These are phyloP conservation scores for Aplosporella prunicola DNA, from an alignment of 2,329 filamentous ascomycete species.

Conservation along the genomic window DNA sequence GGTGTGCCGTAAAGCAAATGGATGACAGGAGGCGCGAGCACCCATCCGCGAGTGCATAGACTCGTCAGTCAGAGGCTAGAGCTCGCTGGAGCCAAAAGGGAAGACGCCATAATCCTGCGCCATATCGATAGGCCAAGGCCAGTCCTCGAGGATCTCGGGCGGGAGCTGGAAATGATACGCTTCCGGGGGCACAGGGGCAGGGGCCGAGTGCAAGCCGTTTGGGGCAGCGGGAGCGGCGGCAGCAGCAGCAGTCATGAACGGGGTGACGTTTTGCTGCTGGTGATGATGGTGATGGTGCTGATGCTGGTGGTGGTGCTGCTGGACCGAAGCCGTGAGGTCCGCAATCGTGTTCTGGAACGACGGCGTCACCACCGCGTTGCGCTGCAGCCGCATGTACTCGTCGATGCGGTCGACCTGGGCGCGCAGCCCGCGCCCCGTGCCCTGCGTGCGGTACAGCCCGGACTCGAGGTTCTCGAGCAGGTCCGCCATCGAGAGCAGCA, in stretches of 20 bases:
- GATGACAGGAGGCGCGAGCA: too few relatives aligned
- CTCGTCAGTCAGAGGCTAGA: too few relatives aligned
- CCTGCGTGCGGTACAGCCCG: slow-evolving; percentile 30
- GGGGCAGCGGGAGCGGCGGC: neutral
- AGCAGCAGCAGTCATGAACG: neutral
- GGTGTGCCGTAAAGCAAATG: too few relatives aligned
- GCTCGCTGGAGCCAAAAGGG: slow-evolving; percentile 5
- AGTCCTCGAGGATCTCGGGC: slow-evolving; percentile 31
- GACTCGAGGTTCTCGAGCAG: slow-evolving; percentile 37
- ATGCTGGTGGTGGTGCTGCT: slow-evolving; percentile 1
- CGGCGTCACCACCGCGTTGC: slow-evolving; percentile 13
- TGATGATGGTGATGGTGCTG: neutral
- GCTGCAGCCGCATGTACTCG: slow-evolving; percentile 28
- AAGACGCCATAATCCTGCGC: slow-evolving; percentile 7
- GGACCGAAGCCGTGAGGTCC: slow-evolving; percentile 7
- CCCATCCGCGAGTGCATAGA: too few relatives aligned
- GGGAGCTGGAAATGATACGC: slow-evolving; percentile 30
- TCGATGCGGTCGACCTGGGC: slow-evolving; percentile 37
- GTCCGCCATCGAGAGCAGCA: slow-evolving; percentile 36
- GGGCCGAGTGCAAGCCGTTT: too few relatives aligned
- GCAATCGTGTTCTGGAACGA: slow-evolving; percentile 14
- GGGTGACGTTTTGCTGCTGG: neutral
- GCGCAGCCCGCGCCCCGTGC: slow-evolving; percentile 32
- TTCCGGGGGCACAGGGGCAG: neutral
- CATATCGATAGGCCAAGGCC: slow-evolving; percentile 27